Conservation (phyloP, 176 grass and related monocot genomes). For the Aegilops sharonensis region DNA sequence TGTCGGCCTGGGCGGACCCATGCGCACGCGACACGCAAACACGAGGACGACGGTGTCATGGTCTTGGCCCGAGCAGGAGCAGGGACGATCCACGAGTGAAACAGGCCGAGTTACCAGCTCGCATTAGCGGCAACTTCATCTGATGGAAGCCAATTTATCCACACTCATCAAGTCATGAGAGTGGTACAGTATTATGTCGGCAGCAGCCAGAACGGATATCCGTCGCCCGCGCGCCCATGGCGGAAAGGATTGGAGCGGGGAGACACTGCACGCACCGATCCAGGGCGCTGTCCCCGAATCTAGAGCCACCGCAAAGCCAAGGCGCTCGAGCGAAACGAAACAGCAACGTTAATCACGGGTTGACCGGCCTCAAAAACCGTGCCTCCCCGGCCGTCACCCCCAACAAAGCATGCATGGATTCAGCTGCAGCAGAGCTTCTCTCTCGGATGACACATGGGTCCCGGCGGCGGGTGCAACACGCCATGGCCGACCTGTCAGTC, state of each 20-base stretch:
- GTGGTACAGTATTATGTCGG: not conserved
- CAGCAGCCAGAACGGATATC: not conserved
- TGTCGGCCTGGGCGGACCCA: not conserved
- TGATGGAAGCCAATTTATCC: not conserved
- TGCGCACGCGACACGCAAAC: not conserved
- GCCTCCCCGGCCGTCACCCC: not conserved
- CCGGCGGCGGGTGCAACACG: not conserved
- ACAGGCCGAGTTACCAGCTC: not conserved
- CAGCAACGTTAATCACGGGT: constrained; percentile 39
- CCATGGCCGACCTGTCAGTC: not conserved
- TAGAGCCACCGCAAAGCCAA: not conserved
- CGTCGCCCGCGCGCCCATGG: not conserved
- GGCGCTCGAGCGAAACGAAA: constrained; percentile 21
- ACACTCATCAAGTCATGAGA: not conserved
- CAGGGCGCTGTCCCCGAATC: constrained; percentile 7
- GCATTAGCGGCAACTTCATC: not conserved
- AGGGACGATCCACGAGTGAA: not conserved
- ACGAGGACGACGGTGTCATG: not conserved
- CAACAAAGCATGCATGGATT: not conserved
- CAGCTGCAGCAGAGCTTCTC: not conserved
- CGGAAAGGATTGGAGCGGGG: not conserved
- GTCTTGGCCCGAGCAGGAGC: not conserved
- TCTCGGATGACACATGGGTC: not conserved
- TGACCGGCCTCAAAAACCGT: constrained; percentile 8
- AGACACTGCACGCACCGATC: constrained; percentile 23